Evolutionary conservation across 345 rosid species (phyloP), one percentile per base, ranked within the genome.

Genomic region (Eutrema heterophyllum): DNA sequence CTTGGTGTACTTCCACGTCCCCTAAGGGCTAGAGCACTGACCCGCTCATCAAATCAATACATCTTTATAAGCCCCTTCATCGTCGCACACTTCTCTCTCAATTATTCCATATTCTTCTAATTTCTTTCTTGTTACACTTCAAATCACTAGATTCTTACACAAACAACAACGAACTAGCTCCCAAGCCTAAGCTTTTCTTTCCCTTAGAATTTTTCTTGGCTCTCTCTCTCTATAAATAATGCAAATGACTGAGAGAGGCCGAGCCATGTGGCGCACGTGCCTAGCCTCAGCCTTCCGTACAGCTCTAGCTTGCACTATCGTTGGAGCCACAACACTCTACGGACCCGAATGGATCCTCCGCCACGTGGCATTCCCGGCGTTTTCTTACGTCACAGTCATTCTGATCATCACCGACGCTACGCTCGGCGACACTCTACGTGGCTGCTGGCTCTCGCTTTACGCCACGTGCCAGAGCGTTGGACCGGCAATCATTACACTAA

Each of bases 401-500:
- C 87, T 91, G 26, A 64, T 91, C 29, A 72, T 82, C 54, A 86
- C 90, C 2, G 97, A 94, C 11, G 93, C 96, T 56, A 84, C 93
- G 4, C 56, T 91, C 16, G 98, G 98, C 0, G 97, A 91, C 77
- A 64, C 91, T 5, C 49, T 88, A 48, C 84, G 80, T 32, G 84
- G 85, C 30, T 89, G 94, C 76, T 94, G 96, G 98, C 75, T 88
- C 38, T 86, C 89, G 0, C 78, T 89, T 15, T 89, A 83, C 49
- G 95, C 98, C 18, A 88, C 96, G 15, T 43, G 84, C 35, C 95
- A 84, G 74, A 91, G 85, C 64, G 58, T 84, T 6, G 91, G 86
- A 7, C 97, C 96, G 0, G 91, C 97, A 11, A 79, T 94, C 14
- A 18, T 87, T 39, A 82, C 83, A 82, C 79, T 91, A 5, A 71